A percentile compares a stretch with the other conserved stretches of the same genome.
phyloP scores from a whole-genome alignment of 495 filamentous ascomycete species.

The Hypoxylon fuscum region DNA sequence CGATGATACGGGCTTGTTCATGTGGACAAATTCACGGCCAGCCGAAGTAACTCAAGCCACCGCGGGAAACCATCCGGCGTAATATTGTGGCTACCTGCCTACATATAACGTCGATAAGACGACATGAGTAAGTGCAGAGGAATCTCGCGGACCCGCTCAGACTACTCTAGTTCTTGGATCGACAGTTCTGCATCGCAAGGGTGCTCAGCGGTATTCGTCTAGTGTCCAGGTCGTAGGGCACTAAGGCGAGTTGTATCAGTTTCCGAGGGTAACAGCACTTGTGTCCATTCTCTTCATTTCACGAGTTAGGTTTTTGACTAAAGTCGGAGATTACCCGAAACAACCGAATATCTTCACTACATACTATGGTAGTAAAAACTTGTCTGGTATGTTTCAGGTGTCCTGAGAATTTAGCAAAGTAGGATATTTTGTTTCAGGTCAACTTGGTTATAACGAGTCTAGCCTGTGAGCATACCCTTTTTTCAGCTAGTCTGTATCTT shows the following conservation, averaged over 20 bases:
- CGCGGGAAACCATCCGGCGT: neutral
- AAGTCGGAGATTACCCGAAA: constrained; percentile 10
- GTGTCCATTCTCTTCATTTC: too few species aligned
- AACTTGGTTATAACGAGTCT: constrained; percentile 7
- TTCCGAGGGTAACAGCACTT: too few species aligned
- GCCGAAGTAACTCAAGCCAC: neutral
- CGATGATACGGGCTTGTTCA: constrained; percentile 18
- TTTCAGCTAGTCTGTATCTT: neutral
- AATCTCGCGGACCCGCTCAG: neutral
- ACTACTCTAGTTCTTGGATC: neutral
- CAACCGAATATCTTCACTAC: constrained; percentile 7
- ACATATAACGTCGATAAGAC: neutral
- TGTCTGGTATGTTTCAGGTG: constrained; percentile 28
- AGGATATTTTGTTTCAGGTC: constrained; percentile 20
- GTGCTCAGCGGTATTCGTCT: neutral
- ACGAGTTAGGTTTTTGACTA: neutral
- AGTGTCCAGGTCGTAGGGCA: too few species aligned
- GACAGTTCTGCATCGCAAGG: neutral
- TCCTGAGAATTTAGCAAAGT: constrained; percentile 6
- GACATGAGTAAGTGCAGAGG: neutral
- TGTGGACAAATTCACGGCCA: constrained; percentile 6
- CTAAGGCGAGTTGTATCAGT: too few species aligned
- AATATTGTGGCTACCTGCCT: neutral
- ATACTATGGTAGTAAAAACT: neutral
- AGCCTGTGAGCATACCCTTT: constrained; percentile 1